Evolutionary conservation across 1,284 basidiomycete genomes (phyloP), one percentile per base, ranked within the genome.

Genomic region (Ceratobasidium papillatum): DNA sequence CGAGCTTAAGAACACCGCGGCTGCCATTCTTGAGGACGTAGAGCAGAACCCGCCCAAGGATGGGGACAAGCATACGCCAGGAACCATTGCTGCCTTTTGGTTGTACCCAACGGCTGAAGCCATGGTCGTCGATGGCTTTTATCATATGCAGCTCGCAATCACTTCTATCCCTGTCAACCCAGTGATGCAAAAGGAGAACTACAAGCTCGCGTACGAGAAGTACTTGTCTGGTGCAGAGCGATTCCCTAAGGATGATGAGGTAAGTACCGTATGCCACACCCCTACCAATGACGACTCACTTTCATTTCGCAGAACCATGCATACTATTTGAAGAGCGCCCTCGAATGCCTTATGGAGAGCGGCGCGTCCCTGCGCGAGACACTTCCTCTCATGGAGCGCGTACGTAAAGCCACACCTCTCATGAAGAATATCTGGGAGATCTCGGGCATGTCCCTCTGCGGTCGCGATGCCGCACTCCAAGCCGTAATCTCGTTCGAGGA

Each of bases 361-460:
- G 74, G 74, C 11, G 74, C 74, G 2, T 22, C 74, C 9, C 56
- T 75, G 25, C 36, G 34, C 7, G 66, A 51, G 45, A 75, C 74
- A 3, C 74, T 75, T 38, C 74, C 74, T 2, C 56, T 68, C 17
- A 68, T 75, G 74, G 56, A 69, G 47, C 54, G 47, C 22, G 52
- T 75, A 12, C 47, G 62, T 36, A 61, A 58, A 27, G 63, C 59
- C 9, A 43, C 66, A 36, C 74, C 74, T 7, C 36, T 61, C n/a
- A 69, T 69, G 74, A 75, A 75, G 54, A 68, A 62, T 30, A 68
- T 75, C 43, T 68, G 74, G 74, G 74, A 75, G 36, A 38, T 56
- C 30, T 74, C 73, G 3, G 45, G 64, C 52, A 64, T 74, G 47
- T 54, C 73, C 45, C 52, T 74, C 12, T 64, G 73, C 34, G 73